Evolutionary conservation across 306 rosid species (phyloP).

Genomic region (Gillenia trifoliata): DNA sequence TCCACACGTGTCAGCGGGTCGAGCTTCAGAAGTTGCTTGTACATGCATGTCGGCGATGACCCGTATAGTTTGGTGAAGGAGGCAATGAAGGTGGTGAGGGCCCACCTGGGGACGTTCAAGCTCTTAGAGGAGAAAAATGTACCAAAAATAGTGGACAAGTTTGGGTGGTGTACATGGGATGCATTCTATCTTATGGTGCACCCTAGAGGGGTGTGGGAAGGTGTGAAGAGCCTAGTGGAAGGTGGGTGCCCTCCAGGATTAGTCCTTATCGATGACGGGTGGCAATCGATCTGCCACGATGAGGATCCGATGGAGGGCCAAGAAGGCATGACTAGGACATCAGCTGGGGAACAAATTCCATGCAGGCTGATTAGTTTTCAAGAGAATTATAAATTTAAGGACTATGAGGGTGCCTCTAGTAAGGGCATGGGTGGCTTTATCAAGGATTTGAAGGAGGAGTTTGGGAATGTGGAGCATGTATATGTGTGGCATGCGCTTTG

Average conservation of each 20-base stretch:
- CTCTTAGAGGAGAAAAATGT: constrained; percentile 53
- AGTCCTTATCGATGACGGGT: constrained; percentile 63
- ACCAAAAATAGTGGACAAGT: constrained; percentile 52
- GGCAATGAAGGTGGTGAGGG: constrained; percentile 35
- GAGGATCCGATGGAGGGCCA: constrained; percentile 21
- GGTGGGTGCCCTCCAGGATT: constrained; percentile 69
- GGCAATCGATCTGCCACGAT: constrained; percentile 59
- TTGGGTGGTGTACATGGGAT: constrained; percentile 90
- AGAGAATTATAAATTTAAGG: constrained; percentile 51
- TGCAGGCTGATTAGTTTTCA: constrained; percentile 44
- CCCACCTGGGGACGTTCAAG: constrained; percentile 52
- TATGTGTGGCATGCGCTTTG: constrained; percentile 77
- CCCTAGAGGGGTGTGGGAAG: constrained; percentile 47
- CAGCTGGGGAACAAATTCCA: constrained; percentile 58
- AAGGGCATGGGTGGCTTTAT: constrained; percentile 54
- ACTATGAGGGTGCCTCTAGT: constrained; percentile 12
- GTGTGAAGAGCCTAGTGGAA: constrained; percentile 43
- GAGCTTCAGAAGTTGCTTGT: constrained; percentile 42
- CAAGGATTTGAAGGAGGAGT: constrained; percentile 59
- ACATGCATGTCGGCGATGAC: constrained; percentile 50
- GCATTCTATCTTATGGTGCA: constrained; percentile 68
- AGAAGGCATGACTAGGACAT: constrained; percentile 28
- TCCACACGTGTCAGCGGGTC: constrained; percentile 42
- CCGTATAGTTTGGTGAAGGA: constrained; percentile 45
- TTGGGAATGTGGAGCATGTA: constrained; percentile 48